These are phyloP conservation scores for Diaporthe velutina DNA, from an alignment of 2,329 filamentous ascomycete species.

Conservation along the genomic window DNA sequence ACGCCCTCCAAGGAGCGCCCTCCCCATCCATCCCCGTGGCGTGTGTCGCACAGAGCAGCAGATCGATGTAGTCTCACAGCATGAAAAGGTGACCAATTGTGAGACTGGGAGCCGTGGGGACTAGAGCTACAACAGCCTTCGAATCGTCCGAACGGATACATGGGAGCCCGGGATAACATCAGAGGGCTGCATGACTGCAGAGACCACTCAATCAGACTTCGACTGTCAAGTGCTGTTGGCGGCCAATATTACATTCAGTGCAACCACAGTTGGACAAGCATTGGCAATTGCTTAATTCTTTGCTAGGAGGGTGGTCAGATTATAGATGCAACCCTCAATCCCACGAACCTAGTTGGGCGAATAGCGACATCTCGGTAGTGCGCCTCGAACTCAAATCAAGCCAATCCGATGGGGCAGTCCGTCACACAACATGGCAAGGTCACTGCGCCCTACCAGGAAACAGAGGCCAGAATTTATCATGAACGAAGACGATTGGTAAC, in stretches of 20 bases:
- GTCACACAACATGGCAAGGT: neutral
- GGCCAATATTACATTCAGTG: neutral
- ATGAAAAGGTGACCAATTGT: neutral
- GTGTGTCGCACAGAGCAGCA: neutral
- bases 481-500: neutral
- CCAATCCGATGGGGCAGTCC: conserved; percentile 21
- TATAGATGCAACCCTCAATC: neutral
- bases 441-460: neutral
- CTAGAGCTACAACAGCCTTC: neutral
- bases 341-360: conserved; percentile 7
- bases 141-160: neutral
- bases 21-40: neutral
- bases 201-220: neutral
- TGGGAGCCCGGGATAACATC: neutral
- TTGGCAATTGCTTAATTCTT: conserved; percentile 7
- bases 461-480: neutral
- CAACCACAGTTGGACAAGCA: neutral
- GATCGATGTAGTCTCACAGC: conserved; percentile 10
- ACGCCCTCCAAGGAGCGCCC: neutral
- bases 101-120: neutral
- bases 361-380: neutral
- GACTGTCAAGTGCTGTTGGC: neutral
- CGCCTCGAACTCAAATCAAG: neutral
- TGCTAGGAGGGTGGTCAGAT: conserved; percentile 13
- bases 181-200: neutral